A percentile compares a stretch with the other conserved stretches of the same genome.
Evolutionary conservation across 306 rosid genomes (phyloP).

Genomic region (Rosa lucieae): DNA sequence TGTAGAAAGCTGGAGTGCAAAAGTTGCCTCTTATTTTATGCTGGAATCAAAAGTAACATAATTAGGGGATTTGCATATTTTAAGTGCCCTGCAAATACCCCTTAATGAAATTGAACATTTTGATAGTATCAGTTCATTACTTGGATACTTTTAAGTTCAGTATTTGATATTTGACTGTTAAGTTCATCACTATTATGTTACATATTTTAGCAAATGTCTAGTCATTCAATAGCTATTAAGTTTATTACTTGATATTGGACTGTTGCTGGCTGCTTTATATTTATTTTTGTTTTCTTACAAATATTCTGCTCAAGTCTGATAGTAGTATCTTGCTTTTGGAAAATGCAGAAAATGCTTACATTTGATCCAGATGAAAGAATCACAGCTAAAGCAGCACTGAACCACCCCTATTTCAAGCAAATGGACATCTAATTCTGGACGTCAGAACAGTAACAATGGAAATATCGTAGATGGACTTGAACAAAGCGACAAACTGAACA

Average conservation of each 20-base stretch:
- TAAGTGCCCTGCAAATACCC: background rate
- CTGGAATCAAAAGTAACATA: background rate
- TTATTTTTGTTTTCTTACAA: background rate
- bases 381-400: background rate
- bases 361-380: background rate
- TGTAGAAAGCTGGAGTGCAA: background rate
- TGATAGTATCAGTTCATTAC: background rate
- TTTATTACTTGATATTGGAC: background rate
- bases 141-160: too few relatives aligned
- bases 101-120: background rate
- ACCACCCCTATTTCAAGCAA: background rate
- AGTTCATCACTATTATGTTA: background rate
- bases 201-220: background rate
- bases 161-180: too few relatives aligned
- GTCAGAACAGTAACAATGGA: background rate
- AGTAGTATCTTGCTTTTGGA: background rate
- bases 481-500: background rate
- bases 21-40: background rate
- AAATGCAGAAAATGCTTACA: constrained; percentile 1
- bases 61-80: background rate
- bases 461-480: background rate
- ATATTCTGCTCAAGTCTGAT: background rate
- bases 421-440: background rate
- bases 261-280: background rate
- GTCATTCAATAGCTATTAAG: background rate